phyloP scores from a whole-genome alignment of 1,139 yeast genomes.

The Arxiozyma slooffiae region DNA sequence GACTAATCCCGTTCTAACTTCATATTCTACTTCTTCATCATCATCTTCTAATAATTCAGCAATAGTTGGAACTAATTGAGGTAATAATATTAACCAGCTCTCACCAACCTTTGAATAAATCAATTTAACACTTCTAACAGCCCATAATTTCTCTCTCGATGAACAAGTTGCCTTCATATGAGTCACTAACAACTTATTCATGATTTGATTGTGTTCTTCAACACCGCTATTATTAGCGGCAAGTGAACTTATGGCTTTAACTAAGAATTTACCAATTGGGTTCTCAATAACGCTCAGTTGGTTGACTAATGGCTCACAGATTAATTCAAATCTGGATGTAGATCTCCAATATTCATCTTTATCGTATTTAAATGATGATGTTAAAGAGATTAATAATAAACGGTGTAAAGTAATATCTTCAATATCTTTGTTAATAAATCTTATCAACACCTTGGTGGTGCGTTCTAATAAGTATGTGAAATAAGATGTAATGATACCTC shows the following conservation, averaged over 20 bases:
- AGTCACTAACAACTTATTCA: conserved; percentile 45
- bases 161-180: conserved; percentile 47
- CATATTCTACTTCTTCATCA: conserved; percentile 84
- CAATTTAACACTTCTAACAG: conserved; percentile 66
- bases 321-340: conserved; percentile 68
- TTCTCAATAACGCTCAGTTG: conserved; percentile 64
- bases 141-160: conserved; percentile 66
- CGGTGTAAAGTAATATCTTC: conserved; percentile 50
- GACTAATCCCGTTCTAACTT: conserved; percentile 85
- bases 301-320: conserved; percentile 49
- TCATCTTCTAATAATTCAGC: conserved; percentile 95
- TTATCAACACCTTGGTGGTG: conserved; percentile 44
- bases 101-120: conserved; percentile 90
- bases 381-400: conserved; percentile 58
- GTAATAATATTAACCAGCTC: conserved; percentile 83
- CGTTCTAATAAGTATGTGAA: conserved; percentile 78
- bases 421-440: conserved; percentile 36
- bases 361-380: conserved; percentile 75
- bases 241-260: conserved; percentile 67
- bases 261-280: conserved; percentile 63
- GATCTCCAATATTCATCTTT: conserved; percentile 93
- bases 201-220: conserved; percentile 68
- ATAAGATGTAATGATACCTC: conserved; percentile 80
- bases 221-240: conserved; percentile 62
- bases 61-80: conserved; percentile 89